Percentiles rank a stretch among this genome's conserved stretches.
phyloP scores from a whole-genome alignment of 2,329 filamentous ascomycete genomes.

The Fusarium torreyae region DNA sequence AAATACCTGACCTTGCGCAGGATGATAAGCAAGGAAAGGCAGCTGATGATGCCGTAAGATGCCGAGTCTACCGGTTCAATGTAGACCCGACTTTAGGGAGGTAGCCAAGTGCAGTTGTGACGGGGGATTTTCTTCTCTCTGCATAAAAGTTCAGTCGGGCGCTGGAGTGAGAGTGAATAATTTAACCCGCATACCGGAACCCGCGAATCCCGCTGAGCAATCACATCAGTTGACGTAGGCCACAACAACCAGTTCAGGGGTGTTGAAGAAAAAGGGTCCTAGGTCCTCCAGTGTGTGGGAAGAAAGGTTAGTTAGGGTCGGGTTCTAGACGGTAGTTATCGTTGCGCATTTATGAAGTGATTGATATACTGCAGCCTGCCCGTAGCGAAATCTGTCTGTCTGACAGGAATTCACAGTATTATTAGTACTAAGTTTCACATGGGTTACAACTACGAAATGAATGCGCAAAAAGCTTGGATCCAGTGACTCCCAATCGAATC shows the following conservation, averaged over 20 bases:
- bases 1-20: background rate
- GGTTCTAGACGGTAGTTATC: too few species aligned
- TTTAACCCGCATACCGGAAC: conserved; percentile 18
- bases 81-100: conserved; percentile 27
- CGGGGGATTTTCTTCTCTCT: background rate
- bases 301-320: too few species aligned
- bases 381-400: too few species aligned
- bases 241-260: background rate
- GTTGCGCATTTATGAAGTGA: too few species aligned
- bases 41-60: conserved; percentile 34
- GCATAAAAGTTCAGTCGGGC: conserved; percentile 15
- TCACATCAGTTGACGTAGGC: conserved; percentile 1
- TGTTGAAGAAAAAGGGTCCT: background rate
- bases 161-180: background rate
- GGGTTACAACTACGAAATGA: conserved; percentile 1
- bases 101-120: conserved; percentile 4
- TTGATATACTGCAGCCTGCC: too few species aligned
- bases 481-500: conserved; percentile 21
- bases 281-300: background rate
- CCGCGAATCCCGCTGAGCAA: conserved; percentile 20
- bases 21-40: conserved; percentile 21
- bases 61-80: conserved; percentile 32
- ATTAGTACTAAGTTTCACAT: conserved; percentile 19
- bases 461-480: too few species aligned
- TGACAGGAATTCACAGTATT: background rate